These are phyloP conservation scores for slime mould (Dictyostelium discoideum) DNA, from an alignment of 78 protist species.

Conservation along the genomic window dicty_2.7 NC_007090.3:3174501-3175000, in stretches of 20 bases:
- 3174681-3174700: not conserved
- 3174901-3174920: conserved; percentile 37
- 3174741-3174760: not conserved
- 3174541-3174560: too few relatives aligned
- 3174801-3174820: conserved; percentile 21
- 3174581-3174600: not conserved
- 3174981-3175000: not conserved
- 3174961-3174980: not conserved
- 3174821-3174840: conserved; percentile 18
- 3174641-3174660: not conserved
- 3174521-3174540: too few relatives aligned
- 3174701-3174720: too few relatives aligned
- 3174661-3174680: not conserved
- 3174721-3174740: too few relatives aligned
- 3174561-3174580: not conserved
- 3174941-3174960: conserved; percentile 12
- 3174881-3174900: conserved; percentile 9
- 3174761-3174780: not conserved
- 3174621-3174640: not conserved
- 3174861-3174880: not conserved
- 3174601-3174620: not conserved
- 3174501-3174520: too few relatives aligned
- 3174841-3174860: conserved; percentile 13
- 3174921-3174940: conserved; percentile 56
- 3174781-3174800: not conserved